Conservation (phyloP, 2,329 filamentous ascomycete species). For the Verticillium longisporum region DNA sequence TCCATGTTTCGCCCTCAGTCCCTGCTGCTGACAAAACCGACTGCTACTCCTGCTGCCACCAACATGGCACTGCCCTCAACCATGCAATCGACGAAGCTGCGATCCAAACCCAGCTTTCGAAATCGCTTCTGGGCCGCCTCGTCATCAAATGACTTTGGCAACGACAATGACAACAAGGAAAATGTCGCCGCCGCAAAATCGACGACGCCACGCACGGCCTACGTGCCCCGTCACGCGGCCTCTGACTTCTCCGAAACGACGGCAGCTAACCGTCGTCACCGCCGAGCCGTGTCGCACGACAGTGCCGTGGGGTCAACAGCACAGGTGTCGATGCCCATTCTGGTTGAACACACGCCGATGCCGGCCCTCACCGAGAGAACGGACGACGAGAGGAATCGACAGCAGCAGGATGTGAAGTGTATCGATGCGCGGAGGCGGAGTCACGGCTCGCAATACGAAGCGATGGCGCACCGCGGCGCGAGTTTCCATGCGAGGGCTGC, state of each 20-base stretch:
- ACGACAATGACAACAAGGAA: background rate
- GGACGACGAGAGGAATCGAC: background rate
- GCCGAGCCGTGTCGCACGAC: background rate
- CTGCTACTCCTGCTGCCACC: background rate
- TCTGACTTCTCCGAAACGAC: constrained; percentile 20
- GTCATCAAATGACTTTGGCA: constrained; percentile 9
- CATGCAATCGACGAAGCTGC: constrained; percentile 3
- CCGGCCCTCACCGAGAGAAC: background rate
- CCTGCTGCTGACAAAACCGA: background rate
- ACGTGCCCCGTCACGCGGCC: constrained; percentile 21
- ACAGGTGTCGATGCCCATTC: background rate
- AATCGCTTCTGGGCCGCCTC: constrained; percentile 11
- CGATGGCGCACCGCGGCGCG: background rate
- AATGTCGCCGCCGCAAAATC: background rate
- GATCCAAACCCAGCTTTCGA: constrained; percentile 7
- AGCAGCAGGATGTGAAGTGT: background rate
- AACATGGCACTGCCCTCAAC: background rate
- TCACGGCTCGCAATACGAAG: background rate
- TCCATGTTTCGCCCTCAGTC: background rate
- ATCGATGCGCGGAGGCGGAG: background rate
- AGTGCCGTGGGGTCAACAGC: background rate
- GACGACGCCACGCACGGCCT: constrained; percentile 7
- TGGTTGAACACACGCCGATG: background rate
- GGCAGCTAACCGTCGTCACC: constrained; percentile 7
- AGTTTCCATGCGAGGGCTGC: background rate